Evolutionary conservation across 495 filamentous ascomycete genomes (phyloP).

Genomic region (Parathielavia hyrcaniae): DNA sequence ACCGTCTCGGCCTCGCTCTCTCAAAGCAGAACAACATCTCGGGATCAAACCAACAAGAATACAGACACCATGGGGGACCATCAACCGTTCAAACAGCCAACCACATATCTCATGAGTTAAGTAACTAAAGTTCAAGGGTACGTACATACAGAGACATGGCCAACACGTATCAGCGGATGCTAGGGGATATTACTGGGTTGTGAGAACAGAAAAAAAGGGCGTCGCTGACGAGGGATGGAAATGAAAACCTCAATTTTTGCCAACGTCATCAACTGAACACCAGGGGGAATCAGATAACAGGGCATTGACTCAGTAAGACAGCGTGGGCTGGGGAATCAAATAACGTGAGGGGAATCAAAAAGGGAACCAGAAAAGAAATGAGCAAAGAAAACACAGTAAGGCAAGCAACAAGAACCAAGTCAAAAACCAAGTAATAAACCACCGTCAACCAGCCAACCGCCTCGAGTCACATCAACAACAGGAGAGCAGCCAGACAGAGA

Average conservation of each 20-base stretch:
- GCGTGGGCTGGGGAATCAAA: slow-evolving; percentile 6
- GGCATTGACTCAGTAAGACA: not conserved
- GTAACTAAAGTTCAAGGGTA: not conserved
- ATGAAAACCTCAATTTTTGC: slow-evolving; percentile 8
- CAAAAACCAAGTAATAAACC: too few species aligned
- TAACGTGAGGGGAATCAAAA: slow-evolving; percentile 6
- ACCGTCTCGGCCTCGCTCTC: too few species aligned
- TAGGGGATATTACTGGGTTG: slow-evolving; percentile 6
- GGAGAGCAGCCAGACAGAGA: not conserved
- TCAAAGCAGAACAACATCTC: too few species aligned
- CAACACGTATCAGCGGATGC: slow-evolving; percentile 7
- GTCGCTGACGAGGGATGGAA: slow-evolving; percentile 5
- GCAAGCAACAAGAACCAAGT: not conserved
- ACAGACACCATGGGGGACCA: too few species aligned
- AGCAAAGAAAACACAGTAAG: not conserved
- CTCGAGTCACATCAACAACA: too few species aligned
- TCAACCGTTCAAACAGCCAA: not conserved
- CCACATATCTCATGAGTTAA: slow-evolving; percentile 2
- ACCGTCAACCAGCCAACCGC: too few species aligned
- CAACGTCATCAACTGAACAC: slow-evolving; percentile 6
- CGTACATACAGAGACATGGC: slow-evolving; percentile 11
- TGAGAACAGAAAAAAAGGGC: slow-evolving; percentile 5
- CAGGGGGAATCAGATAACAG: slow-evolving; percentile 4
- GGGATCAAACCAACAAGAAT: too few species aligned
- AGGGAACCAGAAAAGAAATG: slow-evolving; percentile 20